Conservation (phyloP, 345 rosid species). For the Sonneratia alba region DNA sequence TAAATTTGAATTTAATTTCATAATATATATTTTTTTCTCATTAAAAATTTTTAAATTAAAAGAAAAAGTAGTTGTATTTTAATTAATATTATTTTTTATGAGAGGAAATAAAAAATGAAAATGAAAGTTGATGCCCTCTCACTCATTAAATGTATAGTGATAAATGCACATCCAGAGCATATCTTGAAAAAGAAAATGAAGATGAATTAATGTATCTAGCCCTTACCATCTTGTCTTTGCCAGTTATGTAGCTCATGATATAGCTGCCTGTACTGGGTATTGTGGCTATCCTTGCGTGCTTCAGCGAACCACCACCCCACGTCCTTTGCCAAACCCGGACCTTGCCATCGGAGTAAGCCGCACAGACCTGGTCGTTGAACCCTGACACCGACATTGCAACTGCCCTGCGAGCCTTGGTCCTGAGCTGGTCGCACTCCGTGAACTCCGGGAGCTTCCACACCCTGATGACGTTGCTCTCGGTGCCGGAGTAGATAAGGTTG, state of each 20-base stretch:
- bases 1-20: too few species aligned
- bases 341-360: conserved; percentile 39
- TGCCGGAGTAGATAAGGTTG: conserved; percentile 35
- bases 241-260: conserved; percentile 32
- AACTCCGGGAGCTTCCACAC: conserved; percentile 45
- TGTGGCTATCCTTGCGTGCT: conserved; percentile 33
- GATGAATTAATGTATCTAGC: too few species aligned
- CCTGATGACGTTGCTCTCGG: conserved; percentile 30
- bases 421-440: conserved; percentile 33
- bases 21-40: too few species aligned
- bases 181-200: too few species aligned
- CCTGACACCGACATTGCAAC: conserved; percentile 30
- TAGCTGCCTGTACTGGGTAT: conserved; percentile 27
- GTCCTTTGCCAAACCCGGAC: conserved; percentile 41
- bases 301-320: conserved; percentile 29
- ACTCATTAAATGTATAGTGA: too few species aligned
- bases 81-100: too few species aligned
- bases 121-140: too few species aligned
- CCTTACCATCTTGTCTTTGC: conserved; percentile 40
- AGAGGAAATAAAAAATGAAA: too few species aligned
- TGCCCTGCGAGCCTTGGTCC: conserved; percentile 28
- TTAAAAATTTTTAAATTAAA: too few species aligned
- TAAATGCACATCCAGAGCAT: too few species aligned
- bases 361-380: conserved; percentile 25
- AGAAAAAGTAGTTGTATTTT: too few species aligned